Evolutionary conservation across 129 eudicot species (phyloP), one percentile per base, ranked within the genome.

Genomic region (Lonicera japonica): DNA sequence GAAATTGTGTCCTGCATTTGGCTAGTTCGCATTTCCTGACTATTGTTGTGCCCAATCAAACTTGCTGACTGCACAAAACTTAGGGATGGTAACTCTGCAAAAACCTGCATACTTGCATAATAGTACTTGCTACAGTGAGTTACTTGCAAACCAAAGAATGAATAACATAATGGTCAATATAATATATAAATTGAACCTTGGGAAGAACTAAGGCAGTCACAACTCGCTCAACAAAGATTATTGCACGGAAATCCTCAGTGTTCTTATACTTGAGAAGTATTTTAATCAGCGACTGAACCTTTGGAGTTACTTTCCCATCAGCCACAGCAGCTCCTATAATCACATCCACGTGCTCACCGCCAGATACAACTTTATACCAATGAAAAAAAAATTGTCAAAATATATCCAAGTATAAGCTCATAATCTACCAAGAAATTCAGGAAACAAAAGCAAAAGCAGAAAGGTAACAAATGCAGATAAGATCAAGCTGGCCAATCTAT

Each of bases 271-370:
- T 88, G 62, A 85, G 84, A 79, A 92, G 96, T 74, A 92, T 73
- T 75, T 92, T 86, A 67, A 92, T 71, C 75, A 92, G 81, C 10
- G 99, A 92, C 81, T 92, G 99, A 60, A 92, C 99, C 66, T 92
- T 92, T 23, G 99, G 99, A 2, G 99, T 92, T 68, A 92, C 99
- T 77, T 88, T 92, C 40, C 99, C 99, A 56, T 92, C 99, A 61
- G 99, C 99, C 71, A 92, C 99, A 65, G 99, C 99, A 67, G 96
- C 96, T 67, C 99, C 99, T 60, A 88, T 88, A 73, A 88, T 83
- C 82, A 75, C 95, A 73, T 92, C 99, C 56, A 92, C 96, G 56
- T 92, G 99, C 81, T 92, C 99, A 61, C 99, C 99, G 73, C 91
- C 96, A 74, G 99, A 92, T 61, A 83, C 99, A 65, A 78, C 99